Evolutionary conservation across 306 rosid genomes (phyloP).

Genomic region (Elaeagnus macrophylla): DNA sequence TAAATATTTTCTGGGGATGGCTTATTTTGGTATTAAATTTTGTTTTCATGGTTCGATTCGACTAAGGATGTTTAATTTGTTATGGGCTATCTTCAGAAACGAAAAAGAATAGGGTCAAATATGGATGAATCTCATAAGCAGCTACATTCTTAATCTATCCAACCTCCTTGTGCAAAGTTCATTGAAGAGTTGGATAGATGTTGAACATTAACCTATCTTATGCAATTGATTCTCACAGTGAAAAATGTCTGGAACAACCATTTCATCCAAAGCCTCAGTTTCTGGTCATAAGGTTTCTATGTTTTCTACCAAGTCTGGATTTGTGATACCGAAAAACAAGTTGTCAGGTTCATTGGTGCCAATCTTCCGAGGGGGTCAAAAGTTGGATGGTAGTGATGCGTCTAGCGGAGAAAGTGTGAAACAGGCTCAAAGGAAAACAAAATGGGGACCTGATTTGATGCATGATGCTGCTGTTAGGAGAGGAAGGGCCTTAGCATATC

Average conservation of each 20-base stretch:
- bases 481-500: constrained; percentile 74
- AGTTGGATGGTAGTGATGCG: constrained; percentile 35
- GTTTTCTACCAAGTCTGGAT: constrained; percentile 75
- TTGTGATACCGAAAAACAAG: constrained; percentile 92
- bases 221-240: constrained; percentile 33
- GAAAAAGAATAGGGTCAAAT: too few relatives aligned
- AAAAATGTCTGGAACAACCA: constrained; percentile 45
- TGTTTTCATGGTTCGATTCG: too few relatives aligned
- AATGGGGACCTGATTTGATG: constrained; percentile 77
- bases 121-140: too few relatives aligned
- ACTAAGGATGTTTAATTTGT: too few relatives aligned
- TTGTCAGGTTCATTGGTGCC: constrained; percentile 84
- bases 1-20: too few relatives aligned
- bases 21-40: too few relatives aligned
- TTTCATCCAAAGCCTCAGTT: constrained; percentile 36
- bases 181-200: constrained; percentile 29
- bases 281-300: constrained; percentile 58
- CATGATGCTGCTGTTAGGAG: constrained; percentile 60
- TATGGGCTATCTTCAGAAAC: too few relatives aligned
- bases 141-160: too few relatives aligned
- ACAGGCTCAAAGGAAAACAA: constrained; percentile 57
- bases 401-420: constrained; percentile 45
- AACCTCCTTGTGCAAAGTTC: constrained; percentile 7
- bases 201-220: constrained; percentile 32
- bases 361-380: constrained; percentile 47